phyloP scores from a whole-genome alignment of 1,284 basidiomycete species.

The Ceratobasidium sp. region DNA sequence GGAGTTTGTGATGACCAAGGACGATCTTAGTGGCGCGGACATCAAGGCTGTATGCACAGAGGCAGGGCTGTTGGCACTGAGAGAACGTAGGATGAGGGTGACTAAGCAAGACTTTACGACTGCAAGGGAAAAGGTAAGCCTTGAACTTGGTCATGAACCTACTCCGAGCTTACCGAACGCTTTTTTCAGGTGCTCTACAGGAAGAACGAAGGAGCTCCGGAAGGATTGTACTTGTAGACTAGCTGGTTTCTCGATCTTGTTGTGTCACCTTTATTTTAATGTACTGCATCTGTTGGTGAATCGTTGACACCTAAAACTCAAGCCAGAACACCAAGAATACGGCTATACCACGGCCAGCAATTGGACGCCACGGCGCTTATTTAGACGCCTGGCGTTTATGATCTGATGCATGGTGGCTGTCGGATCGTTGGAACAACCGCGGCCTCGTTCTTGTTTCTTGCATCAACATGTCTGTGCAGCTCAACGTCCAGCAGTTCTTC shows the following conservation, averaged over 20 bases:
- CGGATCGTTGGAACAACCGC: neutral
- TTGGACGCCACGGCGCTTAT: neutral
- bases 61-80: constrained; percentile 91
- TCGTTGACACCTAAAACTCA: no score
- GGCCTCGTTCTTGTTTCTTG: constrained; percentile 17
- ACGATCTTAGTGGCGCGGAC: constrained; percentile 95
- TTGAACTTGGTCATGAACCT: constrained; percentile 3
- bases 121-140: constrained; percentile 83
- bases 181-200: constrained; percentile 74
- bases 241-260: constrained; percentile 3
- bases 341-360: neutral
- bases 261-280: constrained; percentile 21
- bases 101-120: constrained; percentile 83
- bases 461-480: constrained; percentile 39
- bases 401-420: constrained; percentile 5
- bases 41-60: constrained; percentile 99
- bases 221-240: constrained; percentile 76
- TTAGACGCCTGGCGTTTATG: constrained; percentile 7
- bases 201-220: constrained; percentile 93
- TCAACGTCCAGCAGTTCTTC: constrained; percentile 40
- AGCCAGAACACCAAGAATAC: neutral
- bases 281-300: neutral
- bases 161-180: neutral
- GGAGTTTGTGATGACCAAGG: constrained; percentile 95
- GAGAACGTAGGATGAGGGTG: constrained; percentile 59